These are phyloP conservation scores for Exidia glandulosa DNA, from an alignment of 768 basidiomycete genomes.

Conservation along the genomic window DNA sequence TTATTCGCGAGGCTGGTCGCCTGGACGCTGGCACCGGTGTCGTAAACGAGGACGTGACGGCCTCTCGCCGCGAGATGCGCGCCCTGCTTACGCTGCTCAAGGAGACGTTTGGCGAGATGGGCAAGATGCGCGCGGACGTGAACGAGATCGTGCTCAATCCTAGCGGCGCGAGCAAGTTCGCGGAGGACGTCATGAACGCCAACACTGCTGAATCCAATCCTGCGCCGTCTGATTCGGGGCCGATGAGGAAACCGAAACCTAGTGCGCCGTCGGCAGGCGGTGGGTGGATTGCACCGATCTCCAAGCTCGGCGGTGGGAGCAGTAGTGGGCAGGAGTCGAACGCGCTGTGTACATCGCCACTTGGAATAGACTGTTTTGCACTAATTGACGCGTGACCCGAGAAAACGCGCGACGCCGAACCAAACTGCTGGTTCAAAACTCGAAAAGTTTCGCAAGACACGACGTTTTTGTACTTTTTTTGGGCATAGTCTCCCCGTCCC, in stretches of 20 bases:
- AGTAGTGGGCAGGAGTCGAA: constrained; percentile 8
- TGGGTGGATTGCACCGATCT: constrained; percentile 80
- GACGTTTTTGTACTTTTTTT: too few species aligned
- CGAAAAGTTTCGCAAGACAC: too few species aligned
- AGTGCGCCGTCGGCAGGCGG: too few species aligned
- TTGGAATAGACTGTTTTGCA: too few species aligned
- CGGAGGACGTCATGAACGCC: constrained; percentile 58
- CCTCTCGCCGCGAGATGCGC: constrained; percentile 73
- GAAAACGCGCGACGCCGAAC: too few species aligned
- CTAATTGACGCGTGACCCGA: too few species aligned
- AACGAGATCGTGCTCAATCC: constrained; percentile 92
- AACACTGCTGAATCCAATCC: too few species aligned
- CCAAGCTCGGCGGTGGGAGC: constrained; percentile 55
- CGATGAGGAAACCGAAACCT: too few species aligned
- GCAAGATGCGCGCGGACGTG: constrained; percentile 65
- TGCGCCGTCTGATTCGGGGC: too few species aligned
- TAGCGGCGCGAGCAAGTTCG: constrained; percentile 53
- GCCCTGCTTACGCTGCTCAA: constrained; percentile 73
- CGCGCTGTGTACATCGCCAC: too few species aligned
- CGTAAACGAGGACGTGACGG: constrained; percentile 66
- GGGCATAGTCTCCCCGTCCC: too few species aligned
- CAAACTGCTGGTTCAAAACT: too few species aligned
- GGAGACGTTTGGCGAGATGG: constrained; percentile 75
- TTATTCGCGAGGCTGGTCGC: constrained; percentile 56
- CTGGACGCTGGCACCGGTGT: constrained; percentile 27